Percentiles rank a stretch among this genome's conserved stretches.
Evolutionary conservation across 75 land plant species (phyloP).

Genomic region (Selaginella tamariscina): DNA sequence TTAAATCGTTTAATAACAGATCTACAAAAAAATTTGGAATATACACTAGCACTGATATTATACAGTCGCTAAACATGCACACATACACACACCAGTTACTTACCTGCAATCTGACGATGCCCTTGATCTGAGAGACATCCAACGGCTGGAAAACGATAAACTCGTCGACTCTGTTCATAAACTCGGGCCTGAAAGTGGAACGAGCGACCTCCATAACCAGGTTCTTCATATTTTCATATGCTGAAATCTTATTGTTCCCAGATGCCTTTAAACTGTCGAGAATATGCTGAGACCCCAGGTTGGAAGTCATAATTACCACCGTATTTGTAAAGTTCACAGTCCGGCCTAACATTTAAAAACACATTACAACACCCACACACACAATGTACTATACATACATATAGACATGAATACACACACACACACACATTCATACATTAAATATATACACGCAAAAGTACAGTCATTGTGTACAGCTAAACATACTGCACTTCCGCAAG

Average conservation of each 20-base stretch:
- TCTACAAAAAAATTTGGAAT: too few relatives aligned
- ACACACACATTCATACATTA: too few relatives aligned
- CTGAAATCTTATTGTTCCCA: conserved; percentile 24
- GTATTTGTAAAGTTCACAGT: conserved; percentile 4
- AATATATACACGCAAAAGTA: too few relatives aligned
- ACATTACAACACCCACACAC: too few relatives aligned
- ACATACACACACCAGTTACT: conserved; percentile 1
- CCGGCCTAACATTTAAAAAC: too few relatives aligned
- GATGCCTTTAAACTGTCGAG: neutral
- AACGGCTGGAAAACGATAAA: conserved; percentile 75
- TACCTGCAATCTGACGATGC: conserved; percentile 66
- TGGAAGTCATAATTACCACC: neutral
- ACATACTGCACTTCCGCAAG: too few relatives aligned
- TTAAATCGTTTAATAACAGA: too few relatives aligned
- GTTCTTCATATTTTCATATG: conserved; percentile 53
- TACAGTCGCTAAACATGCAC: too few relatives aligned
- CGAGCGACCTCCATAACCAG: conserved; percentile 62
- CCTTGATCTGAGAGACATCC: conserved; percentile 44
- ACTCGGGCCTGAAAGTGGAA: conserved; percentile 65
- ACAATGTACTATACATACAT: too few relatives aligned
- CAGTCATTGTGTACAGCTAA: too few relatives aligned
- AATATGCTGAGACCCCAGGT: neutral
- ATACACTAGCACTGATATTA: too few relatives aligned
- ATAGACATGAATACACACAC: too few relatives aligned
- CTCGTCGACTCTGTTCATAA: conserved; percentile 83